phyloP scores from a whole-genome alignment of 2,329 filamentous ascomycete genomes.

The Sordariomycetes sp. region DNA sequence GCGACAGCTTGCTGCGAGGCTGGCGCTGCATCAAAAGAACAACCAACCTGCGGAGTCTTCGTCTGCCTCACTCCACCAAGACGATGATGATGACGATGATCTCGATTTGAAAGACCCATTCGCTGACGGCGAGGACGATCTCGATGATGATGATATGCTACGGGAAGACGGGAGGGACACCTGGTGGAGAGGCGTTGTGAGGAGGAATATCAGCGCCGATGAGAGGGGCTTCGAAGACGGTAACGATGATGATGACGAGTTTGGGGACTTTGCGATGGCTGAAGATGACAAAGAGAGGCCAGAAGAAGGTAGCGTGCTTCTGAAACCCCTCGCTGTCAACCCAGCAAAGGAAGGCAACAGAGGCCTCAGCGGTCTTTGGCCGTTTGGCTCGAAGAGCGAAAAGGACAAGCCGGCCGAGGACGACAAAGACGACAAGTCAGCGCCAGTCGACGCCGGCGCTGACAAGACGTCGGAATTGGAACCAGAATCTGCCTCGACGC shows the following conservation, averaged over 20 bases:
- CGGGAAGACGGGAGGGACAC: conserved; percentile 23
- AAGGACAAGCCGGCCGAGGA: conserved; percentile 9
- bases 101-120: conserved; percentile 33
- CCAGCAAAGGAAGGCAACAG: conserved; percentile 31
- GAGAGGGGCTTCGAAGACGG: conserved; percentile 40
- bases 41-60: conserved; percentile 37
- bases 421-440: background rate
- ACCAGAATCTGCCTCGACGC: background rate
- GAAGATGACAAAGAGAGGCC: conserved; percentile 31
- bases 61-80: conserved; percentile 27
- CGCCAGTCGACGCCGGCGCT: background rate
- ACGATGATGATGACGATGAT: conserved; percentile 26
- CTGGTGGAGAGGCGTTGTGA: conserved; percentile 39
- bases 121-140: conserved; percentile 47
- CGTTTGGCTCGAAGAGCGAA: conserved; percentile 34
- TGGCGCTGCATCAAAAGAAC: conserved; percentile 67
- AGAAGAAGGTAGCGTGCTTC: conserved; percentile 31
- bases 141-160: conserved; percentile 28
- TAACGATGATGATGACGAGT: conserved; percentile 53
- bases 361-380: conserved; percentile 46
- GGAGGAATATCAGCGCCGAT: conserved; percentile 27
- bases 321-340: conserved; percentile 46
- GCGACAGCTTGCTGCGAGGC: conserved; percentile 78
- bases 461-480: background rate
- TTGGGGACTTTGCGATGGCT: conserved; percentile 61